Evolutionary conservation across 164 flowering plant genomes (phyloP), one percentile per base, ranked within the genome.

Genomic region (Stephania japonica): DNA sequence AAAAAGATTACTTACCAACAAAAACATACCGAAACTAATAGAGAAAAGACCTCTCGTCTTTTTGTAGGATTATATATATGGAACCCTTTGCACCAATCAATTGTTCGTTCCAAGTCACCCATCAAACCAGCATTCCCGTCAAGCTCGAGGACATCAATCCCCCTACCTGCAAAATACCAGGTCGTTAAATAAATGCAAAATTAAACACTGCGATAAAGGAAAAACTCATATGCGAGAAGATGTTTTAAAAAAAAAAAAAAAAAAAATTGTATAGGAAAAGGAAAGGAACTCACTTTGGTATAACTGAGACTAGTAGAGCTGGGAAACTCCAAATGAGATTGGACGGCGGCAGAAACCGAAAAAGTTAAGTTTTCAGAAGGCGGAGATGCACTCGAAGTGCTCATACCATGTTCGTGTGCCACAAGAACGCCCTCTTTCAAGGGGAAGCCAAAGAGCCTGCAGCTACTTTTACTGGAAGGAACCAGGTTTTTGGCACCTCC

Each of bases 371-470:
- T 75, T 65, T 73, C 73, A 62, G 76, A 73, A 64, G 78, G 73
- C 6, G 83, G 67, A 74, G 83, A 75, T 21, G 81, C 16, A 32
- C 56, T 65, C 44, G 77, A 72, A 72, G 75, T 47, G 16, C 72
- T 42, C n/a, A 68, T 56, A 25, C 73, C 80, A 56, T 72, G 84
- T 14, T 71, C 78, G 65, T 47, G 79, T 16, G 80, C 64, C 21
- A 42, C 76, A 23, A 72, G 73, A 42, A 75, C 77, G 71, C 83
- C 94, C 67, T 87, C 86, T 0, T 84, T 89, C 78, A 94, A 75
- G 13, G 97, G 78, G 77, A 94, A 92, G 16, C 99, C 99, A 78
- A 94, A 92, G 50, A 94, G 87, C 75, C 88, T 89, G 87, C 97
- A 92, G 74, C 86, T 80, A 72, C 82, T 81, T 78, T 84, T 84